Percentiles rank a stretch among this genome's conserved stretches.
phyloP scores from a whole-genome alignment of 345 rosid genomes.

The Eucalyptus pauciflora region DNA sequence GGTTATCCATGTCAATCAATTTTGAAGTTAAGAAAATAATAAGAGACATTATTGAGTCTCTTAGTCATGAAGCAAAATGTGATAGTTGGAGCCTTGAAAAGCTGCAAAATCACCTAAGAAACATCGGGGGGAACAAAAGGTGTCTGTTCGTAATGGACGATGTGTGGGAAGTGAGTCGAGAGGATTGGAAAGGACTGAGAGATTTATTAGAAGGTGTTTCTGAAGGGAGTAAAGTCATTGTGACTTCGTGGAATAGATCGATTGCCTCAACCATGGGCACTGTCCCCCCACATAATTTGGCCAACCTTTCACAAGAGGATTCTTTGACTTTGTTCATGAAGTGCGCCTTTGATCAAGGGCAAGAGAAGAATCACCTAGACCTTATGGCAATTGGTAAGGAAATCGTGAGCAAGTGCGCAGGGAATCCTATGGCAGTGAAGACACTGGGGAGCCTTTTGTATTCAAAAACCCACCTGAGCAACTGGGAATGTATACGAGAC shows the following conservation, averaged over 20 bases:
- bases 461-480: not conserved
- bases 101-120: not conserved
- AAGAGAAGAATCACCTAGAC: not conserved
- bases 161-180: not conserved
- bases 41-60: not conserved
- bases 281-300: not conserved
- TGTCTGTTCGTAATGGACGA: not conserved
- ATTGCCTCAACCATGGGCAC: not conserved
- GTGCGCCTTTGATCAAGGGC: not conserved
- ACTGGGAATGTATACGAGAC: conserved; percentile 1
- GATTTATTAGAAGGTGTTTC: not conserved
- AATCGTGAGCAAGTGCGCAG: not conserved
- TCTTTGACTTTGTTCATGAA: not conserved
- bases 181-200: not conserved
- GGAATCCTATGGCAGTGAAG: conserved; percentile 9
- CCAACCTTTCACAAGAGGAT: not conserved
- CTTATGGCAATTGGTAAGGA: not conserved
- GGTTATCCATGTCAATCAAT: not conserved
- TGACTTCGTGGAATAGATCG: not conserved
- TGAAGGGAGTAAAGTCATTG: not conserved
- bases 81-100: not conserved
- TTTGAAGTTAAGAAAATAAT: not conserved
- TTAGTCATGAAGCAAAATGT: not conserved
- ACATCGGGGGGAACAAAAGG: not conserved
- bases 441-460: conserved; percentile 1